Evolutionary conservation across 345 rosid genomes (phyloP), one percentile per base, ranked within the genome.

Genomic region (Raphanus sativus): DNA sequence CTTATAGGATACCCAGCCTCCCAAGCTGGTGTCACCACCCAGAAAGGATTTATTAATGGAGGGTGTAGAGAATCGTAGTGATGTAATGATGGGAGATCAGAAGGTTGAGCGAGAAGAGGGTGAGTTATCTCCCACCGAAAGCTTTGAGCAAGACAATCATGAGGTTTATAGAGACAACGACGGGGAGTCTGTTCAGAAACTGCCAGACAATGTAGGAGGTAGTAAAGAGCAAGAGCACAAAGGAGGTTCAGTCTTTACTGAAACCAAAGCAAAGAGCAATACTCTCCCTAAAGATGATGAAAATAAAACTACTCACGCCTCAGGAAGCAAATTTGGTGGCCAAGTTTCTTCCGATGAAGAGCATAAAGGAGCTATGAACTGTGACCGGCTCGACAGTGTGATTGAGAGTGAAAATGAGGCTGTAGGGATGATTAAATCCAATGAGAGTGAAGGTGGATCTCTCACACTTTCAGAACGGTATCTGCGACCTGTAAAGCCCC

Each of bases 41-140:
- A 52, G 83, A 60, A 87, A 84, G 73, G 96, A 91, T 73, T 75
- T 73, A 77, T 71, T 72, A 61, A 79, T 75, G 62, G 90, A 85
- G 71, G 84, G 82, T 61, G 63, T 65, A 48, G 86, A 86, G 80
- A 77, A 73, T 79, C 84, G 71, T 63, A 89, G 83, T 70, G 88
- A 84, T 70, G 88, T 82, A 73, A 60, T 85, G 76, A 83, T 63
- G 74, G 83, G 69, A 66, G 90, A 82, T 60, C 80, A 78, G 24
- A 93, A 89, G 84, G 85, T 84, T 73, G 98, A 93, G 80, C 94
- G 98, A 80, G 99, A 95, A 81, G 99, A 95, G 85, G 99, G 99
- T 32, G 99, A 95, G 71, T 81, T 95, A 70, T 95, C 99, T 70
- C 99, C 99, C 25, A 89, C 84, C 71, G 98, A 92, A 60, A 97